Evolutionary conservation across 257 asterid genomes (phyloP).

Genomic region (Solanum sejunctum): DNA sequence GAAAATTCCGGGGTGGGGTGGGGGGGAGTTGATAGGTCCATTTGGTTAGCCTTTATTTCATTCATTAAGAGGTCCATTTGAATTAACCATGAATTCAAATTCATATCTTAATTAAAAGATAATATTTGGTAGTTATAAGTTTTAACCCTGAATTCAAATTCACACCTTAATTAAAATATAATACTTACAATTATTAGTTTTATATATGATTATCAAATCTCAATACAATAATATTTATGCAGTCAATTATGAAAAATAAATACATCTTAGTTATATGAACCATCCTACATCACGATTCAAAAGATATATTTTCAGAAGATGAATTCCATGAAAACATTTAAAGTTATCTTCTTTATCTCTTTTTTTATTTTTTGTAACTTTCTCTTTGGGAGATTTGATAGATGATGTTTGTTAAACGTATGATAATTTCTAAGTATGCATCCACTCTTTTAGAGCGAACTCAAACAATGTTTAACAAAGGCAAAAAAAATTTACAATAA

Average conservation of each 20-base stretch:
- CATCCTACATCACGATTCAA: background rate
- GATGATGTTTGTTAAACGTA: background rate
- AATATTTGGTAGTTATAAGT: no score
- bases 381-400: background rate
- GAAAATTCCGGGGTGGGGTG: no score
- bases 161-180: no score
- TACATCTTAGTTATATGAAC: background rate
- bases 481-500: background rate
- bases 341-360: background rate
- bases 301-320: background rate
- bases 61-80: no score
- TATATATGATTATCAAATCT: background rate
- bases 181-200: no score
- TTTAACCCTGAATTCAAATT: no score
- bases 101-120: no score
- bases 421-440: background rate
- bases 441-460: background rate
- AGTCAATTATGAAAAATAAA: background rate
- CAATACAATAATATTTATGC: background rate
- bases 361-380: background rate
- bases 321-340: background rate
- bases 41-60: no score
- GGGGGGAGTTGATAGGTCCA: no score
- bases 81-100: no score
- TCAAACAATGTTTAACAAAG: background rate